phyloP scores from a whole-genome alignment of 306 rosid species.

The Glycine tomentella region DNA sequence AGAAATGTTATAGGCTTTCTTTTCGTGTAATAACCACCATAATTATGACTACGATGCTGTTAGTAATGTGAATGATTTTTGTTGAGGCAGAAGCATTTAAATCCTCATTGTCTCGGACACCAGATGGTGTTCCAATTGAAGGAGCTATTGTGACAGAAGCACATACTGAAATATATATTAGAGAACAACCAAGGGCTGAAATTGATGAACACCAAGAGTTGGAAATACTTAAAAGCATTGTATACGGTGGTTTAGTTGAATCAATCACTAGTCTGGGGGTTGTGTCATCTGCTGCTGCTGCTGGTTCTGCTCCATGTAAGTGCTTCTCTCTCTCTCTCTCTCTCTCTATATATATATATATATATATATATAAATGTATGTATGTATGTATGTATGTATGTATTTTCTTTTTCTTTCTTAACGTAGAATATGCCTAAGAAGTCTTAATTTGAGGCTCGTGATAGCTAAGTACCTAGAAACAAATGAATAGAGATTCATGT shows the following conservation, averaged over 20 bases:
- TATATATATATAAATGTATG: too few species aligned
- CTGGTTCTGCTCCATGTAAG: slow-evolving; percentile 64
- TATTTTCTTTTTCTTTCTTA: background rate
- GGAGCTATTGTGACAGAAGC: slow-evolving; percentile 19
- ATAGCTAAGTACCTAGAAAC: too few species aligned
- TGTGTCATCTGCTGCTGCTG: slow-evolving; percentile 76
- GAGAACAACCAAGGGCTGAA: slow-evolving; percentile 37
- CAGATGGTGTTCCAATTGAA: slow-evolving; percentile 21
- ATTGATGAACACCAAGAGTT: slow-evolving; percentile 25
- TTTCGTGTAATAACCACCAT: background rate
- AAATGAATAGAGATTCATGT: too few species aligned
- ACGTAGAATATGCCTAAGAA: background rate
- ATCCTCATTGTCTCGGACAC: slow-evolving; percentile 27
- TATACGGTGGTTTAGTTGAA: slow-evolving; percentile 75
- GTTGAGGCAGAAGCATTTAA: slow-evolving; percentile 39
- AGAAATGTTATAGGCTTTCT: background rate
- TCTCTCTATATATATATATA: too few species aligned
- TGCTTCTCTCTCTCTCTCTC: background rate
- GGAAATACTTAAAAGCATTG: slow-evolving; percentile 68
- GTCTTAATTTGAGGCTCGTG: too few species aligned
- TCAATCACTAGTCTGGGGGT: slow-evolving; percentile 74
- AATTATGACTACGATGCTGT: background rate
- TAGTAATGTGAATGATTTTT: slow-evolving; percentile 25
- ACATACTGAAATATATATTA: slow-evolving; percentile 19
- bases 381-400: too few species aligned